These are phyloP conservation scores for Kalanchoe fedtschenkoi DNA, from an alignment of 164 flowering plant species.

Conservation along the genomic window DNA sequence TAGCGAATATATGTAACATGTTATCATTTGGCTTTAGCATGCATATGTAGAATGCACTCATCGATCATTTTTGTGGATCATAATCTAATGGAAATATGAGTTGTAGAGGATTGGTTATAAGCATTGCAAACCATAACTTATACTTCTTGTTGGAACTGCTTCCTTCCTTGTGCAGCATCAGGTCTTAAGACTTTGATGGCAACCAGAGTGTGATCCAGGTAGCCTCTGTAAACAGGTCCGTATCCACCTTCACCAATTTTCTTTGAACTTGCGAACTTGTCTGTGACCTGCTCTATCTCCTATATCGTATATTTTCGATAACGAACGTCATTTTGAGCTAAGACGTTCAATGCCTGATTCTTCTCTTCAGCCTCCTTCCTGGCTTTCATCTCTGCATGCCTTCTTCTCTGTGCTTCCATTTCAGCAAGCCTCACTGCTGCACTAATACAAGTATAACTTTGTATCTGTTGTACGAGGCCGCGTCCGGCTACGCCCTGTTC, in stretches of 20 bases:
- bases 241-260: conserved; percentile 83
- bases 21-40: too few relatives aligned
- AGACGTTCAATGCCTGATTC: conserved; percentile 17
- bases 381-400: conserved; percentile 46
- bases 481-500: too few relatives aligned
- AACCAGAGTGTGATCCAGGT: conserved; percentile 57
- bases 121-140: neutral
- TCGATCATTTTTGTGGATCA: too few relatives aligned
- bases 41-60: too few relatives aligned
- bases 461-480: too few relatives aligned
- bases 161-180: conserved; percentile 66
- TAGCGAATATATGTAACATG: too few relatives aligned
- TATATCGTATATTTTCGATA: conserved; percentile 51
- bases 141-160: conserved; percentile 78
- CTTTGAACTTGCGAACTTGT: conserved; percentile 20
- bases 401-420: conserved; percentile 45
- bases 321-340: conserved; percentile 31
- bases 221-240: conserved; percentile 58
- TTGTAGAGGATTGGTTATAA: neutral
- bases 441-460: too few relatives aligned
- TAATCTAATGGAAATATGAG: too few relatives aligned
- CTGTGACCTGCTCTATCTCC: conserved; percentile 62
- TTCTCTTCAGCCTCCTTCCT: conserved; percentile 29
- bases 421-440: conserved; percentile 51
- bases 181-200: conserved; percentile 65